Evolutionary conservation across 768 basidiomycete species (phyloP).

Genomic region (Agrocybe pediades): DNA sequence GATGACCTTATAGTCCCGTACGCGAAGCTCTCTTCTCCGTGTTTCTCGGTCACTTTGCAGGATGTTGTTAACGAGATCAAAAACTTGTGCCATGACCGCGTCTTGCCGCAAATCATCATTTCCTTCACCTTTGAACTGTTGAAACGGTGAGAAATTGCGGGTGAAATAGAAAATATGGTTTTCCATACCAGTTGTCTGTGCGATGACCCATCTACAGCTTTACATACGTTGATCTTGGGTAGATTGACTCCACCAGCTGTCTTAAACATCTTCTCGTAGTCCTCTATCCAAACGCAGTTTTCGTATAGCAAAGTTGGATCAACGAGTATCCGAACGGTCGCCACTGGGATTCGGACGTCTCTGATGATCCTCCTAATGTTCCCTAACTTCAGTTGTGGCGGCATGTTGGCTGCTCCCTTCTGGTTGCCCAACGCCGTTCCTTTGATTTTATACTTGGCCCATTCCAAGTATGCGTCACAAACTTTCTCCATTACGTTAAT

Average conservation of each 20-base stretch:
- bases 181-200: slow-evolving; percentile 80
- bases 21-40: slow-evolving; percentile 64
- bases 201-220: slow-evolving; percentile 61
- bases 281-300: slow-evolving; percentile 65
- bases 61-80: slow-evolving; percentile 83
- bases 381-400: slow-evolving; percentile 29
- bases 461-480: slow-evolving; percentile 68
- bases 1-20: slow-evolving; percentile 88
- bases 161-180: not conserved
- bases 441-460: slow-evolving; percentile 67
- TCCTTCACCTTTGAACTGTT: slow-evolving; percentile 89
- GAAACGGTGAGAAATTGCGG: slow-evolving; percentile 2
- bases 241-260: slow-evolving; percentile 78
- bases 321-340: slow-evolving; percentile 71
- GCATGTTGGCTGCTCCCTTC: slow-evolving; percentile 16
- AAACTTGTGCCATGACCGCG: slow-evolving; percentile 99
- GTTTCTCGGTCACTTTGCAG: slow-evolving; percentile 77
- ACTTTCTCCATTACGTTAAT: slow-evolving; percentile 57
- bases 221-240: slow-evolving; percentile 79
- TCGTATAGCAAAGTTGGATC: slow-evolving; percentile 73
- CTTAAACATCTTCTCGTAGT: slow-evolving; percentile 59
- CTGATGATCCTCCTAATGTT: slow-evolving; percentile 46
- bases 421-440: not conserved
- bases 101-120: slow-evolving; percentile 95
- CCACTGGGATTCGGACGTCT: slow-evolving; percentile 74